Evolutionary conservation across 805 yeast genomes (phyloP), one percentile per base, ranked within the genome.

Genomic region (Ogataea henricii): DNA sequence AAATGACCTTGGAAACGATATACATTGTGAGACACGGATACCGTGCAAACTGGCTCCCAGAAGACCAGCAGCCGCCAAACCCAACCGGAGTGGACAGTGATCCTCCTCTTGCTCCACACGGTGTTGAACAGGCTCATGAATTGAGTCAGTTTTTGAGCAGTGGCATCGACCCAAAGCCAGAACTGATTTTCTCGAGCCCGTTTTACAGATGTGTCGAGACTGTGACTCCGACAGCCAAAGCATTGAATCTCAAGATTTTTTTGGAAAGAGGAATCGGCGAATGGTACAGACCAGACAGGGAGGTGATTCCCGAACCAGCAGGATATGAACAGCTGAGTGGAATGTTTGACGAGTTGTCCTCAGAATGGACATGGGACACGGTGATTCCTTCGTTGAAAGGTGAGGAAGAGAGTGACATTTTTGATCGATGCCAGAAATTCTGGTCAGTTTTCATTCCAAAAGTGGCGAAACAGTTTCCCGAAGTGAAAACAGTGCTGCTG

Each of bases 21-120:
- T 85, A 82, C 57, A 79, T 86, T 34, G 87, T 85, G 17, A 81
- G 94, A 66, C 98, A 92, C 67, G 99, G 98, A 0, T 89, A 79
- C 68, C 73, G 98, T 49, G 82, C 96, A 43, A 90, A 91, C 62
- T 89, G 96, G 96, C 73, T 79, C 60, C 96, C 96, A 20, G 87
- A 85, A 54, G 85, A 87, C 0, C 81, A 85, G 2, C 81, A 84
- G 44, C 95, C 95, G 1, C 89, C 97, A 0, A 79, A 83, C 33
- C 96, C 96, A 2, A 91, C 98, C 0, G 96, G 97, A 0, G 83
- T 91, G 16, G 91, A 85, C 50, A 84, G 91, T 48, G 99, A 94
- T 59, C 94, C 96, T 2, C 83, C 89, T 2, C 72, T 94, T 53
- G 94, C 97, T 0, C 81, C 81, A 1, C 96, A 89, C 62, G 99